Conservation (phyloP, 306 rosid species). For the Ochetophila trinervis region DNA sequence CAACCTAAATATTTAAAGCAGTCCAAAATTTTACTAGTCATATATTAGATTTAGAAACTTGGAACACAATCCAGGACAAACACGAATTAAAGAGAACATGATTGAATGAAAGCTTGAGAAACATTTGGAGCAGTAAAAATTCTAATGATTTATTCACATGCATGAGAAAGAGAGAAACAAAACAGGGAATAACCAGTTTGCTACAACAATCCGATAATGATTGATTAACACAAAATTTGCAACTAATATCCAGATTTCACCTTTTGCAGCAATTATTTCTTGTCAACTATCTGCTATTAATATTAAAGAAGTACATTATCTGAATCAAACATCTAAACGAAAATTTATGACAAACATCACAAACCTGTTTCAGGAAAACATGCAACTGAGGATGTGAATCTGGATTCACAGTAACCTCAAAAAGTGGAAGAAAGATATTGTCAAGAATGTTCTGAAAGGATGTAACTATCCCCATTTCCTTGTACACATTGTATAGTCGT, state of each 20-base stretch:
- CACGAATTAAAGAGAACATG: conserved; percentile 6
- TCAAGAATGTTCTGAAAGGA: conserved; percentile 97
- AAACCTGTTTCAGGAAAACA: conserved; percentile 91
- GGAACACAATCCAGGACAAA: neutral
- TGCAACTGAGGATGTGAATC: conserved; percentile 98
- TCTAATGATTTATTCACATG: neutral
- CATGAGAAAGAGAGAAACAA: neutral
- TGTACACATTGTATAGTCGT: conserved; percentile 82
- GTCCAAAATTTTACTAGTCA: conserved; percentile 1
- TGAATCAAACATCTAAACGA: conserved; percentile 4
- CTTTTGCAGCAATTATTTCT: neutral
- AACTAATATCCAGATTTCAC: neutral
- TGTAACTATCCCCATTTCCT: conserved; percentile 97
- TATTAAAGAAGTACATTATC: neutral
- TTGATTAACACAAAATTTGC: neutral
- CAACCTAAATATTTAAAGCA: conserved; percentile 52
- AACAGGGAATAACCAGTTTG: neutral
- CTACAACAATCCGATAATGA: neutral
- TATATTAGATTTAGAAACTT: neutral
- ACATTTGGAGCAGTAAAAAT: neutral
- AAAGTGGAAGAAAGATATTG: conserved; percentile 89
- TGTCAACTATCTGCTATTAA: neutral
- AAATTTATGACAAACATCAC: conserved; percentile 31
- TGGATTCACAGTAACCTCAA: conserved; percentile 94
- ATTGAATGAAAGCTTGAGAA: conserved; percentile 3